Conservation (phyloP, 2,329 filamentous ascomycete genomes). For the Albophoma yamanashiensis region DNA sequence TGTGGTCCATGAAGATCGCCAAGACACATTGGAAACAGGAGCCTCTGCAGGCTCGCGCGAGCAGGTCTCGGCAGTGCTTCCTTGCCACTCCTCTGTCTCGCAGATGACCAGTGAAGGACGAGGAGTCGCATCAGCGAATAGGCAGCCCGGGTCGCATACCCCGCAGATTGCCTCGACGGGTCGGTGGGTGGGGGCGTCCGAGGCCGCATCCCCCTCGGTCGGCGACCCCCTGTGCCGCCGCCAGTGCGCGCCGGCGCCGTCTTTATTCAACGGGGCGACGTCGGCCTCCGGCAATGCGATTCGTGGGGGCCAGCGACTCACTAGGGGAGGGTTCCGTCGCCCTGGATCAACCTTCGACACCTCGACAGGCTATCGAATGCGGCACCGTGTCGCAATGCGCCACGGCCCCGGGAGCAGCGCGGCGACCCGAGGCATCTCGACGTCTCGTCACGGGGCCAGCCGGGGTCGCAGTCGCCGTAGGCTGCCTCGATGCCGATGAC, state of each 20-base stretch:
- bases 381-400: neutral
- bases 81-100: too few species aligned
- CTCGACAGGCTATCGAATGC: neutral
- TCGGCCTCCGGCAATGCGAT: neutral
- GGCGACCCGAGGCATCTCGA: neutral
- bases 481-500: neutral
- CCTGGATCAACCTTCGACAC: too few species aligned
- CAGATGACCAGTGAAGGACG: neutral
- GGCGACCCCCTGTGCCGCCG: too few species aligned
- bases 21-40: neutral
- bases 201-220: neutral
- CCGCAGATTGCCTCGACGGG: neutral
- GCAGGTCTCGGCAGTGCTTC: neutral
- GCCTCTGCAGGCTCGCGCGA: neutral
- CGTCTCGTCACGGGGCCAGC: neutral
- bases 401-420: neutral
- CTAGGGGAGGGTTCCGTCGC: neutral
- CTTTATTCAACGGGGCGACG: neutral
- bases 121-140: neutral
- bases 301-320: neutral
- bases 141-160: neutral
- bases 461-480: neutral
- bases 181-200: neutral
- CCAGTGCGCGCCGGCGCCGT: too few species aligned
- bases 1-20: neutral